Conservation (phyloP, 208 protist genomes). For the Leishmania arabica region DNA sequence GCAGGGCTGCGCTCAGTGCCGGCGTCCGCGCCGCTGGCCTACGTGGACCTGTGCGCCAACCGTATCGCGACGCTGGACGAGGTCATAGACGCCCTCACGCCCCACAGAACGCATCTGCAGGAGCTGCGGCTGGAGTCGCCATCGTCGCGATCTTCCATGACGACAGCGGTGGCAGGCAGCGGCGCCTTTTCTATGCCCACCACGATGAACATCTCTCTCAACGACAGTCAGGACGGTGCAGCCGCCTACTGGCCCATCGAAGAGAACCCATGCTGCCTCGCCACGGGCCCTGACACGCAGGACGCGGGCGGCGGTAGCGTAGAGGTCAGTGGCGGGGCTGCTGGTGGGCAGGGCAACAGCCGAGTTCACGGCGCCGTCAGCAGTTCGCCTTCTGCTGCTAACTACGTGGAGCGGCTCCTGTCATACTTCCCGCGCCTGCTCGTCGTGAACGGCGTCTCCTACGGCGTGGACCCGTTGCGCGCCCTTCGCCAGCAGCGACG, state of each 20-base stretch:
- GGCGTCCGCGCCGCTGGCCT: slow-evolving; percentile 34
- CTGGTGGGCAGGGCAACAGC: background rate
- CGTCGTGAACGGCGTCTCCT: slow-evolving; percentile 62
- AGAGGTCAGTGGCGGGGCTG: background rate
- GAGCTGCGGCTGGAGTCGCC: slow-evolving; percentile 63
- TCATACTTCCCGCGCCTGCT: slow-evolving; percentile 38
- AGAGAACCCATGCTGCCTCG: slow-evolving; percentile 47
- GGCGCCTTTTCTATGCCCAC: background rate
- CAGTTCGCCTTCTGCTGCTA: background rate
- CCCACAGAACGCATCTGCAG: slow-evolving; percentile 41
- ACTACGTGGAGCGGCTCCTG: slow-evolving; percentile 49
- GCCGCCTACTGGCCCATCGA: slow-evolving; percentile 19
- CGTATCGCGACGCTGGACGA: slow-evolving; percentile 38
- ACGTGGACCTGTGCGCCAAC: slow-evolving; percentile 82
- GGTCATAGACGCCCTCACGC: slow-evolving; percentile 37
- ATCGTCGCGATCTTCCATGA: background rate
- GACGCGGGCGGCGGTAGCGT: background rate
- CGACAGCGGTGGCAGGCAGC: background rate
- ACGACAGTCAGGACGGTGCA: background rate
- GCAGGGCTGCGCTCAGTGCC: slow-evolving; percentile 50
- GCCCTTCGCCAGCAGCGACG: slow-evolving; percentile 19
- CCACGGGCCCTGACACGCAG: slow-evolving; percentile 2
- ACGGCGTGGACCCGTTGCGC: slow-evolving; percentile 51
- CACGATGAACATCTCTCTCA: background rate
- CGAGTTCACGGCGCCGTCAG: background rate